These are phyloP conservation scores for Mycoemilia scoparia DNA, from an alignment of 192 early-diverging fungal genomes.

Conservation along the genomic window DNA sequence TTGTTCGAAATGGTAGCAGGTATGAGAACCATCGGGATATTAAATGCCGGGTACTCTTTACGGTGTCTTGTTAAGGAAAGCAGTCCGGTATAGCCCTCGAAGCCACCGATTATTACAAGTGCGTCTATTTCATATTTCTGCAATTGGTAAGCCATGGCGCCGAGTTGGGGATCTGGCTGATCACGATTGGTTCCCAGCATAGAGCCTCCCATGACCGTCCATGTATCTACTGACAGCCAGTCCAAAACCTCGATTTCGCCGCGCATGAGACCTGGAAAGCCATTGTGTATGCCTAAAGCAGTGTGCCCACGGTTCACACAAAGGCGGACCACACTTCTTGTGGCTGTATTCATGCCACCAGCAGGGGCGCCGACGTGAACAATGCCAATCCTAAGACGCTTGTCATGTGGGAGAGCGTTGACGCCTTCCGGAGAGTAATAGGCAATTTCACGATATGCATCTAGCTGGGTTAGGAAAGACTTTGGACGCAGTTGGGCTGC, in stretches of 20 bases:
- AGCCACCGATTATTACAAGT: slow-evolving; percentile 89
- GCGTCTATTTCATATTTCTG: slow-evolving; percentile 82
- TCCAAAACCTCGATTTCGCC: slow-evolving; percentile 59
- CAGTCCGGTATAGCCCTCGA: slow-evolving; percentile 78
- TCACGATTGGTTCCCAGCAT: slow-evolving; percentile 87
- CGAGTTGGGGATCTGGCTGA: slow-evolving; percentile 67
- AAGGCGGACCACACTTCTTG: slow-evolving; percentile 64
- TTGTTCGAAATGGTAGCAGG: slow-evolving; percentile 97
- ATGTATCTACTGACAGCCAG: slow-evolving; percentile 76
- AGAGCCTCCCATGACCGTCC: slow-evolving; percentile 83
- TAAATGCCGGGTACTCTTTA: slow-evolving; percentile 72
- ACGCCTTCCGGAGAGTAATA: slow-evolving; percentile 18
- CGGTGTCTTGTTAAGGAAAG: slow-evolving; percentile 51
- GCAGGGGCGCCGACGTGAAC: slow-evolving; percentile 90
- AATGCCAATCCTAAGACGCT: slow-evolving; percentile 71
- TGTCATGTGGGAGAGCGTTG: slow-evolving; percentile 17
- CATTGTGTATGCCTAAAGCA: slow-evolving; percentile 78
- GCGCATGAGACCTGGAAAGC: slow-evolving; percentile 72
- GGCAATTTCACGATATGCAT: slow-evolving; percentile 44
- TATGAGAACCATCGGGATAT: slow-evolving; percentile 81
- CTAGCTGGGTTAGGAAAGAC: slow-evolving; percentile 51
- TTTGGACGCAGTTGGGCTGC: slow-evolving; percentile 81
- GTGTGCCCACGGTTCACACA: slow-evolving; percentile 76
- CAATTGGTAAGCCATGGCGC: slow-evolving; percentile 78
- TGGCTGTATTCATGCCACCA: slow-evolving; percentile 94